Evolutionary conservation across 148 eudicot species (phyloP).

Genomic region (Talinum fruticosum): DNA sequence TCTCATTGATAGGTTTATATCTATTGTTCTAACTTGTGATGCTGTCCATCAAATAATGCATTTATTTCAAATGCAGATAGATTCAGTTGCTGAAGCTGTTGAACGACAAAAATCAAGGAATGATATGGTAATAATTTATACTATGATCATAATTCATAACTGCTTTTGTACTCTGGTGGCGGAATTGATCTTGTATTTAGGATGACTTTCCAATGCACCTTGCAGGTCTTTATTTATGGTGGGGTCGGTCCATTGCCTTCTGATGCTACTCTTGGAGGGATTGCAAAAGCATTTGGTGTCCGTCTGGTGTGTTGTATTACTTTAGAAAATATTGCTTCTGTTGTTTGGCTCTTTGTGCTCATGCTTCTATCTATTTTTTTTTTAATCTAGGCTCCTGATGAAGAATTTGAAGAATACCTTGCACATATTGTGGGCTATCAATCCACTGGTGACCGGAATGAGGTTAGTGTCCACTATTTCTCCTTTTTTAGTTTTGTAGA

Average conservation of each 20-base stretch:
- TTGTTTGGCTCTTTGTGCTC: background rate
- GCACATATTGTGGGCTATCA: constrained; percentile 59
- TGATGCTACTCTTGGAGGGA: constrained; percentile 83
- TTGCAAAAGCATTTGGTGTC: constrained; percentile 96
- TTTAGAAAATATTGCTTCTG: background rate
- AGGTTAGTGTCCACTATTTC: constrained; percentile 40
- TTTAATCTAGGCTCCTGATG: constrained; percentile 80
- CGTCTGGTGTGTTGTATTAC: constrained; percentile 58
- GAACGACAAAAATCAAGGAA: constrained; percentile 59
- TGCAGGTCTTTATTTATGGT: constrained; percentile 92
- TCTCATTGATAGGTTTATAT: background rate
- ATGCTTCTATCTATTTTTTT: constrained; percentile 14
- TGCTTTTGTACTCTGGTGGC: background rate
- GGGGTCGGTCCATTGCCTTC: constrained; percentile 93
- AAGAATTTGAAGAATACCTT: constrained; percentile 92
- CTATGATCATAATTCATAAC: background rate
- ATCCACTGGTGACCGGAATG: constrained; percentile 75
- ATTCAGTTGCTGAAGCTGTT: constrained; percentile 87
- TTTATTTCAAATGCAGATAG: constrained; percentile 54
- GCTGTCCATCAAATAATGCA: background rate
- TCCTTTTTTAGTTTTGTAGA: constrained; percentile 11
- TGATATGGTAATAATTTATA: constrained; percentile 65
- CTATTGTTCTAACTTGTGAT: background rate
- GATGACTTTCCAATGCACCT: constrained; percentile 19
- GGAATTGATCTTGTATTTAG: background rate